Evolutionary conservation across 2,329 filamentous ascomycete species (phyloP), one percentile per base, ranked within the genome.

Genomic region (Raffaelea ambrosiae): DNA sequence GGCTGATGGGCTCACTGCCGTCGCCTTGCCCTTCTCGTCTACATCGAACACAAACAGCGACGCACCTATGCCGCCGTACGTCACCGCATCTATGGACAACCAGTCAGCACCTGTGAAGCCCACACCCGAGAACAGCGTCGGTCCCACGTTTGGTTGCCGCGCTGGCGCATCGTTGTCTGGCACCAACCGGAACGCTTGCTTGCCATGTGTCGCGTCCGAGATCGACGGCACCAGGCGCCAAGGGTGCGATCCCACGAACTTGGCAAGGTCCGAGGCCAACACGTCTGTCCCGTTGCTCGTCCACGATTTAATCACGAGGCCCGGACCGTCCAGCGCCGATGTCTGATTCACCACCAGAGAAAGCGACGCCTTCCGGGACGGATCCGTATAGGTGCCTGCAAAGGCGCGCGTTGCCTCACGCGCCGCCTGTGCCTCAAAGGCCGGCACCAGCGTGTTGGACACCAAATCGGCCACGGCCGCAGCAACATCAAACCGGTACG

Each of bases 361-460:
- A 14, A 73, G 54, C 14, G 57, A 67, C 0, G 70, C 71, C 56
- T 70, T 67, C 18, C 60, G 66, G 1, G 50, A 51, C 8, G 54
- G 52, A 35, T 72, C 65, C 1, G 47, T 46, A 49, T 70, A 74
- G 0, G 58, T 64, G 22, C 71, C 70, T 0, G 54, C 63, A 48
- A 65, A 65, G 0, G 48, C 52, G 3, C 49, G 22, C 0, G 47
- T 44, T 0, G 65, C 63, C 40, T 72, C 62, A 5, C 61, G 57
- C 16, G 65, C 64, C 8, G 68, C 63, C 1, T 68, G 69, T 20
- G 63, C 55, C 36, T 74, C 71, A 8, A 74, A 49, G 1, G 65
- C 69, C 0, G 68, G 68, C 0, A 73, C 48, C 0, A 74, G 52
- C 0, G 50, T 48, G 38, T 61, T 50, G 33, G 61, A 52, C 10